Percentiles rank a stretch among this genome's conserved stretches.
phyloP scores from a whole-genome alignment of 805 yeast genomes.

The Barnettozyma pratensis region DNA sequence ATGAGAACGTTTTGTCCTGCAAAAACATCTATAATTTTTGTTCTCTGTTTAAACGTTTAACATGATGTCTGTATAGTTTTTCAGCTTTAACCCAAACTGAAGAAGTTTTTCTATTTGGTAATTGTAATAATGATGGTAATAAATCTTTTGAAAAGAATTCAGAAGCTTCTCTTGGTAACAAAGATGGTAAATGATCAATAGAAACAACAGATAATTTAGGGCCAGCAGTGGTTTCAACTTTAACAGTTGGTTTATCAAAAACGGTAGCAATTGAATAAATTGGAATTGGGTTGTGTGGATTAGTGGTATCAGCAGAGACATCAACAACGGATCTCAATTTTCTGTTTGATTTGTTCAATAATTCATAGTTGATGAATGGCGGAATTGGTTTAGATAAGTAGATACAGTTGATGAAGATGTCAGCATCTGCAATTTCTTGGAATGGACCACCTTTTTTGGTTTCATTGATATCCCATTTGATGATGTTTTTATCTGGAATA shows the following conservation, averaged over 20 bases:
- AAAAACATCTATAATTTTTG: constrained; percentile 32
- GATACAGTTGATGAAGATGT: constrained; percentile 93
- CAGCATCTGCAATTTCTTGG: constrained; percentile 79
- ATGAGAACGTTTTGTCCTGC: background rate
- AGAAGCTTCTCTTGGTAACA: constrained; percentile 95
- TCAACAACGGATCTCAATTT: constrained; percentile 89
- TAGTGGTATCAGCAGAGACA: constrained; percentile 97
- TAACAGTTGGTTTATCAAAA: constrained; percentile 85
- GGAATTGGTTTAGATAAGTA: constrained; percentile 91
- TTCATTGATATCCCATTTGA: constrained; percentile 96
- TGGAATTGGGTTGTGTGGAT: constrained; percentile 97
- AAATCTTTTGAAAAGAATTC: constrained; percentile 86
- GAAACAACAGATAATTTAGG: constrained; percentile 89
- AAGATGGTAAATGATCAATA: constrained; percentile 93
- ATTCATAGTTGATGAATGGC: constrained; percentile 73
- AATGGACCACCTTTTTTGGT: constrained; percentile 98
- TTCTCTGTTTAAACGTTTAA: constrained; percentile 56
- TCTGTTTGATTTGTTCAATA: constrained; percentile 64
- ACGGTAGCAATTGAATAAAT: constrained; percentile 87
- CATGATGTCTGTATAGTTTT: constrained; percentile 77
- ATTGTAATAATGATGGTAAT: constrained; percentile 80
- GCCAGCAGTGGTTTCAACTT: constrained; percentile 71
- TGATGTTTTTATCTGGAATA: constrained; percentile 75
- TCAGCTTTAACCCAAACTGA: constrained; percentile 93
- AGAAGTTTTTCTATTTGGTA: constrained; percentile 75